phyloP scores from a whole-genome alignment of 2,329 filamentous ascomycete genomes.

The Saccharata proteae region DNA sequence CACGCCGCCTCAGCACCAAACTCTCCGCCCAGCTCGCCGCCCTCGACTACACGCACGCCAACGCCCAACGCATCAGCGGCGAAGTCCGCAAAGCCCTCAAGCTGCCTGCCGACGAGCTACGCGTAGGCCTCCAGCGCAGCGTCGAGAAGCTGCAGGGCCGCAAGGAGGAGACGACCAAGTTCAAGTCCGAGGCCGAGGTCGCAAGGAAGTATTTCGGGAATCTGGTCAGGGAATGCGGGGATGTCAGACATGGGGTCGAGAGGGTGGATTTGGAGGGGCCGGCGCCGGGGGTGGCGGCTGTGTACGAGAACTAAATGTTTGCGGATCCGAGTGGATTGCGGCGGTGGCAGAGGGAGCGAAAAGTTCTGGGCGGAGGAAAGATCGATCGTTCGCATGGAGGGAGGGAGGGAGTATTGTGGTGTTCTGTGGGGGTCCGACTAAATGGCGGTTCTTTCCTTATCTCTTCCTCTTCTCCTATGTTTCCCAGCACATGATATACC shows the following conservation, averaged over 20 bases:
- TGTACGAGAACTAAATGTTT: conserved; percentile 14
- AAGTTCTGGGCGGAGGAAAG: too few relatives aligned
- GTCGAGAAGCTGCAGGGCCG: conserved; percentile 71
- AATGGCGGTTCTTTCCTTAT: too few relatives aligned
- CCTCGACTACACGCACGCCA: conserved; percentile 86
- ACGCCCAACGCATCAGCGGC: conserved; percentile 69
- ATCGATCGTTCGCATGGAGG: too few relatives aligned
- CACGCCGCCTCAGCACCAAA: conserved; percentile 72
- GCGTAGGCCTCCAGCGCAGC: conserved; percentile 68
- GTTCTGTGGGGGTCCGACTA: too few relatives aligned
- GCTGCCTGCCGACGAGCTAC: conserved; percentile 74
- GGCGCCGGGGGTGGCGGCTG: conserved; percentile 30
- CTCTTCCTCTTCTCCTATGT: neutral
- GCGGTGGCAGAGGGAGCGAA: too few relatives aligned
- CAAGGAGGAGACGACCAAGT: conserved; percentile 72
- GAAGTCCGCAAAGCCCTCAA: conserved; percentile 84
- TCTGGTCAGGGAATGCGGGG: conserved; percentile 52
- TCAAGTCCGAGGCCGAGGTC: conserved; percentile 70
- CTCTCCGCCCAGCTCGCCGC: conserved; percentile 67
- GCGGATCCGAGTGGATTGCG: too few relatives aligned
- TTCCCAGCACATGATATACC: neutral
- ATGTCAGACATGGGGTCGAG: conserved; percentile 37
- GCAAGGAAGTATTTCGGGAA: conserved; percentile 86
- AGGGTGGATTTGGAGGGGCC: conserved; percentile 41
- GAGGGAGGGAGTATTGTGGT: too few relatives aligned